Conservation (phyloP, 257 asterid genomes). For the Solanum tarapatanum region DNA sequence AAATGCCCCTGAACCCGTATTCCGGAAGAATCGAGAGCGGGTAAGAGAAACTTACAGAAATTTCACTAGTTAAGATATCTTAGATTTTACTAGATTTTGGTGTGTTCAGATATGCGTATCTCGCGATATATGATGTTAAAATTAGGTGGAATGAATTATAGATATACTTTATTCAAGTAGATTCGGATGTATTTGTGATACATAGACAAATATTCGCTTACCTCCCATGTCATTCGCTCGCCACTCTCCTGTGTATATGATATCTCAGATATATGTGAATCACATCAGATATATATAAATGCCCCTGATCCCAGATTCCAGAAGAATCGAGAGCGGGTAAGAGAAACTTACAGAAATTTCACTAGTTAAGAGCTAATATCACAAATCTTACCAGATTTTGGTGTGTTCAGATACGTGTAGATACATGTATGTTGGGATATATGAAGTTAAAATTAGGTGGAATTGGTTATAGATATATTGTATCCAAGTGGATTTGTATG, state of each 20-base stretch:
- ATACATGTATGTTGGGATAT: too few species aligned
- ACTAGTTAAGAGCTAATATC: not conserved
- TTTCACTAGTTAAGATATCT: not conserved
- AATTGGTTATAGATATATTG: accelerated
- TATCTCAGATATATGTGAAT: too few species aligned
- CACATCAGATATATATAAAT: too few species aligned
- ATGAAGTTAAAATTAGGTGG: too few species aligned
- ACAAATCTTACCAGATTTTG: not conserved
- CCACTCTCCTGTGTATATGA: too few species aligned
- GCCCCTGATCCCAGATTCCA: accelerated
- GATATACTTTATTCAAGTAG: not conserved
- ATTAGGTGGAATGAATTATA: not conserved
- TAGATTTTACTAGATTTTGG: too few species aligned
- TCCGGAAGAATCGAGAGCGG: not conserved
- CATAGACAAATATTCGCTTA: not conserved
- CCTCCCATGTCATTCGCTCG: too few species aligned
- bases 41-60: not conserved
- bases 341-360: not conserved
- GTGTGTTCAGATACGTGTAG: not conserved
- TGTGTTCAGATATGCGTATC: accelerated
- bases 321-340: not conserved
- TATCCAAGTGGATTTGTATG: not conserved
- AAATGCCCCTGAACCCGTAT: not conserved
- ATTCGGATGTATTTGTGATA: too few species aligned
- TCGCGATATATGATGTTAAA: not conserved